Percentiles rank a stretch among this genome's conserved stretches.
Conservation (phyloP, 2,329 filamentous ascomycete species). For the Sordariomycetes sp. region DNA sequence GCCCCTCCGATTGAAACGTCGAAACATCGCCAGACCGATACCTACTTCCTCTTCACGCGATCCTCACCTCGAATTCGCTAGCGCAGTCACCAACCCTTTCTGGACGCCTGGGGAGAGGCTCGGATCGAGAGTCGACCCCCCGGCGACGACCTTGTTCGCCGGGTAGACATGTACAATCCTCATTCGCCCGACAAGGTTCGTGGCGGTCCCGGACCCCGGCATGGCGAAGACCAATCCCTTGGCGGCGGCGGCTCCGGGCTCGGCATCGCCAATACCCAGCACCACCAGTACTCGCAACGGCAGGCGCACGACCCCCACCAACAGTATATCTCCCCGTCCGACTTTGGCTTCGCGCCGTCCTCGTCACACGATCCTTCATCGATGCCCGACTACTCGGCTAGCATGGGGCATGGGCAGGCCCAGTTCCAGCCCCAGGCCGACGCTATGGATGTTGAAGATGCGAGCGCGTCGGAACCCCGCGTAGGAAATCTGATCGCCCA, state of each 20-base stretch:
- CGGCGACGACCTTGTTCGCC: slow-evolving; percentile 3
- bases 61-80: background rate
- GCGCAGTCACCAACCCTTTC: background rate
- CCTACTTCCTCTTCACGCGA: background rate
- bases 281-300: background rate
- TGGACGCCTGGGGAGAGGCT: slow-evolving; percentile 1
- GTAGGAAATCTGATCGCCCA: slow-evolving; percentile 8
- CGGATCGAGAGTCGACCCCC: slow-evolving; percentile 1
- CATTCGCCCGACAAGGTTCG: slow-evolving; percentile 3
- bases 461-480: background rate
- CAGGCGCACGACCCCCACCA: background rate
- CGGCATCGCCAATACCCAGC: slow-evolving; percentile 1
- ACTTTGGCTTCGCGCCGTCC: background rate
- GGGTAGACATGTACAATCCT: slow-evolving; percentile 5
- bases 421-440: background rate
- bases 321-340: background rate
- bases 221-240: slow-evolving; percentile 2
- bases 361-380: background rate
- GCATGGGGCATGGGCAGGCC: background rate
- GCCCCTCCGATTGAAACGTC: background rate
- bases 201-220: slow-evolving; percentile 5
- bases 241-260: slow-evolving; percentile 1
- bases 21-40: background rate
- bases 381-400: background rate
- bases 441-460: background rate